Percentiles rank a stretch among this genome's conserved stretches.
Conservation (phyloP, 2,329 filamentous ascomycete species). For the Colletotrichum chrysophilum region DNA sequence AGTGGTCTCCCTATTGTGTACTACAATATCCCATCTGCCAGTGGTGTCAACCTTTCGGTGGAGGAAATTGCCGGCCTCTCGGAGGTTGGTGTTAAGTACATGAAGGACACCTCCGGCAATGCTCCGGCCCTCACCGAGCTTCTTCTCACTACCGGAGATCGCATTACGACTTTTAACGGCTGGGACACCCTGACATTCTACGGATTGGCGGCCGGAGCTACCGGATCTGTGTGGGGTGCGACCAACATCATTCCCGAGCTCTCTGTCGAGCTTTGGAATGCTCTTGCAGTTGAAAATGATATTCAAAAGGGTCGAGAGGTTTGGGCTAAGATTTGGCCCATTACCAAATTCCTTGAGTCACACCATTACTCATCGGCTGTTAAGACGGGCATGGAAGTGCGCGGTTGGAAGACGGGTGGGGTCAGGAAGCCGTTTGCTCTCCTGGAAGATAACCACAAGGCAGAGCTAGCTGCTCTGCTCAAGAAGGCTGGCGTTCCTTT, state of each 20-base stretch:
- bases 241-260: conserved; percentile 56
- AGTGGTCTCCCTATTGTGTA: conserved; percentile 50
- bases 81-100: conserved; percentile 51
- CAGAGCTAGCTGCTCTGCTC: conserved; percentile 40
- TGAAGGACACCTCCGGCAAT: conserved; percentile 59
- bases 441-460: conserved; percentile 32
- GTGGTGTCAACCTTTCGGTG: conserved; percentile 45
- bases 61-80: conserved; percentile 46
- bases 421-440: conserved; percentile 53
- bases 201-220: conserved; percentile 52
- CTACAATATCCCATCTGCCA: conserved; percentile 56
- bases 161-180: conserved; percentile 55
- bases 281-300: conserved; percentile 45
- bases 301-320: conserved; percentile 47
- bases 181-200: conserved; percentile 61
- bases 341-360: conserved; percentile 55
- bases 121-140: conserved; percentile 54
- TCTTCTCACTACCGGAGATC: conserved; percentile 40
- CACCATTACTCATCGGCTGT: conserved; percentile 51
- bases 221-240: conserved; percentile 55
- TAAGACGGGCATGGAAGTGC: conserved; percentile 55
- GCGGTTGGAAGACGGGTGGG: conserved; percentile 49
- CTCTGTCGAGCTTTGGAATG: conserved; percentile 51
- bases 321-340: conserved; percentile 53
- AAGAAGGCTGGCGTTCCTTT: conserved; percentile 39